Evolutionary conservation across 129 eudicot genomes (phyloP).

Genomic region (Centrapalus pauciflorus): DNA sequence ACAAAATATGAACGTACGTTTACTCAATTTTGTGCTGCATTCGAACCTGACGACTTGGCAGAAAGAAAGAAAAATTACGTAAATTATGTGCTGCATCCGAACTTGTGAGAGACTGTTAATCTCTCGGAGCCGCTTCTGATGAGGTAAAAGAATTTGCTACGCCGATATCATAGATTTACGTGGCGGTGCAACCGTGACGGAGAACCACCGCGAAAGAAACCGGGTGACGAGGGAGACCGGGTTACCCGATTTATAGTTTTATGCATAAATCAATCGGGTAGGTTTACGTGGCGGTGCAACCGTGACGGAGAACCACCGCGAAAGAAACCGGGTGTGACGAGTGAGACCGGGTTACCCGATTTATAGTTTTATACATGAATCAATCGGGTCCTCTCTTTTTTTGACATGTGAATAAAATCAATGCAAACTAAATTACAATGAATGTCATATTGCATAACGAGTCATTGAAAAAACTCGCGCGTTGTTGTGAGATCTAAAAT

Average conservation of each 20-base stretch:
- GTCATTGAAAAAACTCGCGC: too few relatives aligned
- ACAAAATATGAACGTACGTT: constrained; percentile 5
- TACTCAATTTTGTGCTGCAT: not conserved
- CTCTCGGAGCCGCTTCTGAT: not conserved
- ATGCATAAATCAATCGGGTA: too few relatives aligned
- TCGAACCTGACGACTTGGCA: too few relatives aligned
- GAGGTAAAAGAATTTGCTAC: not conserved
- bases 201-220: constrained; percentile 14
- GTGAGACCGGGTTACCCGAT: constrained; percentile 20
- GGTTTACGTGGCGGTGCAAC: constrained; percentile 26
- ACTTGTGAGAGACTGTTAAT: not conserved
- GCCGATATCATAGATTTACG: constrained; percentile 16
- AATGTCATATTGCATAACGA: too few relatives aligned
- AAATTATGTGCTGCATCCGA: not conserved
- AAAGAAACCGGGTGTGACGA: constrained; percentile 13
- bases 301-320: constrained; percentile 23
- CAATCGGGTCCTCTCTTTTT: too few relatives aligned
- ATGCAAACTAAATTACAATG: too few relatives aligned
- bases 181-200: constrained; percentile 28
- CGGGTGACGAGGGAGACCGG: constrained; percentile 10
- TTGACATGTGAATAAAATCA: too few relatives aligned
- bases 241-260: too few relatives aligned
- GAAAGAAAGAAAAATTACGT: not conserved
- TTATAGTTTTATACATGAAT: too few relatives aligned
- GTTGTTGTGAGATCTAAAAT: too few relatives aligned